A percentile compares a stretch with the other conserved stretches of the same genome.
These are phyloP conservation scores for Fraxinus ornus DNA, from an alignment of 305 asterid species.

Conservation along the genomic window DNA sequence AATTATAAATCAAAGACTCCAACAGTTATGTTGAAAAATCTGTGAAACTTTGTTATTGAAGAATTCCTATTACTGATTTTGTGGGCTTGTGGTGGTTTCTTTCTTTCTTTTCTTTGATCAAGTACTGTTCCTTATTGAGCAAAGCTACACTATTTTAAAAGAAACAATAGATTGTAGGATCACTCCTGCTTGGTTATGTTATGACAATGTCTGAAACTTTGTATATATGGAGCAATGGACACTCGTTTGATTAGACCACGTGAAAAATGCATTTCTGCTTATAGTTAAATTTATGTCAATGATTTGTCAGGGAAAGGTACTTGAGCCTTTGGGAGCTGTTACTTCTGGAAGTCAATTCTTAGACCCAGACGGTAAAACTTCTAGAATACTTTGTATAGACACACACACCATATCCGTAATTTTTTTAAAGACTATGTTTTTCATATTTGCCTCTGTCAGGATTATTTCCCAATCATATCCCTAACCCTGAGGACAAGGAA, in stretches of 20 bases:
- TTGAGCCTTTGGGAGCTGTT: slow-evolving; percentile 91
- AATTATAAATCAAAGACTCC: background rate
- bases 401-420: background rate
- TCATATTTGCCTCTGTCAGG: slow-evolving; percentile 46
- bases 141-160: background rate
- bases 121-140: background rate
- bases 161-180: background rate
- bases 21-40: background rate
- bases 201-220: background rate
- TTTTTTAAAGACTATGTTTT: slow-evolving; percentile 7
- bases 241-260: background rate
- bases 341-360: slow-evolving; percentile 96
- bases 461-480: slow-evolving; percentile 95
- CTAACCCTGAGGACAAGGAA: slow-evolving; percentile 94
- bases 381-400: slow-evolving; percentile 17
- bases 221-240: background rate
- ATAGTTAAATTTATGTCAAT: slow-evolving; percentile 24
- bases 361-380: slow-evolving; percentile 86
- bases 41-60: too few species aligned
- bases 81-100: too few species aligned
- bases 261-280: slow-evolving; percentile 12
- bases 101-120: background rate
- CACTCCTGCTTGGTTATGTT: background rate
- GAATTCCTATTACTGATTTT: too few species aligned
- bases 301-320: slow-evolving; percentile 80